Evolutionary conservation across 23 red algal genomes (phyloP).

Genomic region (Agarophyton chilense): DNA sequence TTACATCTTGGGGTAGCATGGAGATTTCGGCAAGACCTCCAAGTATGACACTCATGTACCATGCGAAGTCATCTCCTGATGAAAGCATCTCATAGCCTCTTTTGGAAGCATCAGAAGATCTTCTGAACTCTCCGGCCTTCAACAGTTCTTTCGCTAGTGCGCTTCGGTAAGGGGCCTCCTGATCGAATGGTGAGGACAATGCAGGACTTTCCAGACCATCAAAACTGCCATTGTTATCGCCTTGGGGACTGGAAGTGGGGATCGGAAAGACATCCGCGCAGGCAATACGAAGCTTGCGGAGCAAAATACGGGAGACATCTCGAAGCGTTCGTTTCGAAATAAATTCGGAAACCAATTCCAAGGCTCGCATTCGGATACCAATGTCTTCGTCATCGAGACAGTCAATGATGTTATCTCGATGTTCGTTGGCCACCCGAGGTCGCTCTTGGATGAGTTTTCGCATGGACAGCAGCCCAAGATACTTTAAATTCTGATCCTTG

Average conservation of each 20-base stretch:
- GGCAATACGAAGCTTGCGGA: constrained; percentile 58
- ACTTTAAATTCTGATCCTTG: constrained; percentile 94
- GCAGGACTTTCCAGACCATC: background rate
- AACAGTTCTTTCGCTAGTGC: constrained; percentile 60
- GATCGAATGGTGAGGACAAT: constrained; percentile 17
- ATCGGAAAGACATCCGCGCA: constrained; percentile 15
- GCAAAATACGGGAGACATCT: constrained; percentile 65
- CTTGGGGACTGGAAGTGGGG: background rate
- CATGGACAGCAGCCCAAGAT: constrained; percentile 88
- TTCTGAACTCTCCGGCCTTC: constrained; percentile 45
- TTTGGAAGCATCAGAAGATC: constrained; percentile 16
- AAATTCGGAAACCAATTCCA: constrained; percentile 78
- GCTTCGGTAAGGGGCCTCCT: constrained; percentile 60
- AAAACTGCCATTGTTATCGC: constrained; percentile 9
- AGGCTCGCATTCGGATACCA: constrained; percentile 85
- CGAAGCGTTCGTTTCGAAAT: constrained; percentile 62
- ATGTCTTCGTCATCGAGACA: constrained; percentile 92
- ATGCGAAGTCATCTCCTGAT: constrained; percentile 79
- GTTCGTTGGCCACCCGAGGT: constrained; percentile 63
- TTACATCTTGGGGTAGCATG: constrained; percentile 50
- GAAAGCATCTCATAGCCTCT: constrained; percentile 66
- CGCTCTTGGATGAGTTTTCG: constrained; percentile 55
- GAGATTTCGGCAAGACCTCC: constrained; percentile 71
- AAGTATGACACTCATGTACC: constrained; percentile 76
- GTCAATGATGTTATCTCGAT: constrained; percentile 81